phyloP scores from a whole-genome alignment of 176 grass and related monocot genomes.

The Tuctoria greenei region DNA sequence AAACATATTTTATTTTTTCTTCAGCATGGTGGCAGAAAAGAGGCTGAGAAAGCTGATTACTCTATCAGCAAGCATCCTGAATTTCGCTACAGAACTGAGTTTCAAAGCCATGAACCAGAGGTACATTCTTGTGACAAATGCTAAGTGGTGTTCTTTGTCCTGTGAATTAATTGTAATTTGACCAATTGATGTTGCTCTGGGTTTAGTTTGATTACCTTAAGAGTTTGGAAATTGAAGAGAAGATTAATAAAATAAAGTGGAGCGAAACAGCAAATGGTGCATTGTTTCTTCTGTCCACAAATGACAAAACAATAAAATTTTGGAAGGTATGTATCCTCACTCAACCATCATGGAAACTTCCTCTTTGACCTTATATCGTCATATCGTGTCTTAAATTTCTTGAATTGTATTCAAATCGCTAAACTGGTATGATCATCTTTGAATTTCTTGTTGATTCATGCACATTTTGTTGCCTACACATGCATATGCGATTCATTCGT shows the following conservation, averaged over 20 bases:
- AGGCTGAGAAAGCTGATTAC: slow-evolving; percentile 83
- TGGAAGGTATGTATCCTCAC: slow-evolving; percentile 76
- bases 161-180: slow-evolving; percentile 39
- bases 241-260: slow-evolving; percentile 99
- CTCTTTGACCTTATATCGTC: slow-evolving; percentile 3
- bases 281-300: slow-evolving; percentile 89
- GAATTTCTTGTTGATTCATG: neutral
- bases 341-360: slow-evolving; percentile 11
- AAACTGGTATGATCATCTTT: neutral
- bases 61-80: slow-evolving; percentile 75
- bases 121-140: slow-evolving; percentile 49
- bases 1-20: slow-evolving; percentile 39
- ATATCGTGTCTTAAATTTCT: slow-evolving; percentile 17
- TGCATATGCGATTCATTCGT: slow-evolving; percentile 3
- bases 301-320: slow-evolving; percentile 97
- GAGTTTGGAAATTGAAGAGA: slow-evolving; percentile 99
- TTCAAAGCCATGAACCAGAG: slow-evolving; percentile 99
- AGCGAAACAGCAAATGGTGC: slow-evolving; percentile 72
- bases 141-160: neutral
- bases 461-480: neutral
- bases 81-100: slow-evolving; percentile 96
- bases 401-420: slow-evolving; percentile 4
- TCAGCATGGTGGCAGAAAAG: slow-evolving; percentile 67
- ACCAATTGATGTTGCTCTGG: slow-evolving; percentile 32
- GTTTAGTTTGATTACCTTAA: slow-evolving; percentile 98